Base-by-base conservation (phyloP, 1,139 yeast genomes). In the Hyphopichia pseudoburtonii region DNA sequence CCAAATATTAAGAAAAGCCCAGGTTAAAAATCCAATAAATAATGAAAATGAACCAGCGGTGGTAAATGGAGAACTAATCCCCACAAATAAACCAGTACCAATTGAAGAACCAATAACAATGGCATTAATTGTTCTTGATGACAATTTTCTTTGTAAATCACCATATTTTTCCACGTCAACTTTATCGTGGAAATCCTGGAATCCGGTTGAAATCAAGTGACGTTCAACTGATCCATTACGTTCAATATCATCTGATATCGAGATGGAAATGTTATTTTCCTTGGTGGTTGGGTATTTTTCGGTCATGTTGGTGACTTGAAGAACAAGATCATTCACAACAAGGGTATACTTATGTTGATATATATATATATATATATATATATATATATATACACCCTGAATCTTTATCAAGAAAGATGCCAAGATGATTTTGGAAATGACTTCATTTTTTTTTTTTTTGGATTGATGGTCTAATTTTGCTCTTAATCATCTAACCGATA, bases 41-140 rank as follows among this genome's bases (percentile, higher is more conserved):
- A 67, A 54, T 10, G 71, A 57, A 16, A 66, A 51, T n/a, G 70
- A 58, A 8, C 74, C 74, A 6, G 65, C 55, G 3, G 57, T 54
- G 37, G 55, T 56, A 37, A 68, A 56, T 2, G 72, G 71, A 3
- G 57, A 38, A 14, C 62, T 52, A 34, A 66, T 48, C 15, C 73
- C 71, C 26, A 68, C 54, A 47, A 67, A 72, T 32, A 73, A 55
- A 35, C 79, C 80, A 3, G 76, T 66, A 22, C 79, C 78, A 33
- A 74, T 70, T 39, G 71, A 59, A 39, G 73, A 76, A 12, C 80
- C 79, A 34, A 75, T 67, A 35, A 74, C 70, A 63, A 75, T 69
- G 47, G 75, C 61, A 30, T 69, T 58, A 15, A 75, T 67, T 52
- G 74, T 80, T 34, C 80, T 60, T 11, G 68, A 53, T 28, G 61